A percentile compares a stretch with the other conserved stretches of the same genome.
phyloP scores from a whole-genome alignment of 257 asterid genomes.

The Henckelia pumila region DNA sequence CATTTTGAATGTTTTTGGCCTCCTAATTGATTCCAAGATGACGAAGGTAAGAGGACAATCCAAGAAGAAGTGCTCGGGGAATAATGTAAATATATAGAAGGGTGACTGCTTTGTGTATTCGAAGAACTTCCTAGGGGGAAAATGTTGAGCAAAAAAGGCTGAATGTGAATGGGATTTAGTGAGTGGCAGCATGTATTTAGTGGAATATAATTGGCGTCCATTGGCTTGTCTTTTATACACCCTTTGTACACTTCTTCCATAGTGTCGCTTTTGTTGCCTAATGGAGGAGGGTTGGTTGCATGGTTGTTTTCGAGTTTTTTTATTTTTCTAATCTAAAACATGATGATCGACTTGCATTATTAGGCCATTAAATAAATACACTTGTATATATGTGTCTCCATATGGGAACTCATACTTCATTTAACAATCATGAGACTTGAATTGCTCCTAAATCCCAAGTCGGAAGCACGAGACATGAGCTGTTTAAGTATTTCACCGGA shows the following conservation, averaged over 20 bases:
- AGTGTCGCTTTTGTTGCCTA: slow-evolving; percentile 24
- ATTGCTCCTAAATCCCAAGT: not conserved
- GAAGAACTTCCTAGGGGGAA: slow-evolving; percentile 27
- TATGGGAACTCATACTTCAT: not conserved
- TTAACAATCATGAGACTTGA: not conserved
- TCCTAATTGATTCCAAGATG: slow-evolving; percentile 29
- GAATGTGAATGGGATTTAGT: slow-evolving; percentile 29
- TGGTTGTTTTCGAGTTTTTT: not conserved
- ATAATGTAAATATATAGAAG: slow-evolving; percentile 21
- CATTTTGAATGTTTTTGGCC: slow-evolving; percentile 29
- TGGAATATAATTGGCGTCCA: slow-evolving; percentile 36
- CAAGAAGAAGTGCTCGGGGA: slow-evolving; percentile 30
- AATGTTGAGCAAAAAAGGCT: slow-evolving; percentile 32
- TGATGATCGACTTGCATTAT: not conserved
- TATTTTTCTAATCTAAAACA: not conserved
- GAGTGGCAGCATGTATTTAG: slow-evolving; percentile 38
- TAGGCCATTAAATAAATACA: not conserved
- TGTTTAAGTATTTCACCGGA: too few relatives aligned
- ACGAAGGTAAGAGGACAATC: slow-evolving; percentile 26
- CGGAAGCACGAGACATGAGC: not conserved
- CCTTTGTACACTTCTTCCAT: slow-evolving; percentile 3
- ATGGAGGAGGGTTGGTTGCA: slow-evolving; percentile 1
- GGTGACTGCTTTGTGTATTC: slow-evolving; percentile 22
- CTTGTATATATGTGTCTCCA: not conserved
- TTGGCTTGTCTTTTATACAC: slow-evolving; percentile 36